A percentile compares a stretch with the other conserved stretches of the same genome.
These are phyloP conservation scores for Volvox africanus DNA, from an alignment of 139 green algal species.

Conservation along the genomic window DNA sequence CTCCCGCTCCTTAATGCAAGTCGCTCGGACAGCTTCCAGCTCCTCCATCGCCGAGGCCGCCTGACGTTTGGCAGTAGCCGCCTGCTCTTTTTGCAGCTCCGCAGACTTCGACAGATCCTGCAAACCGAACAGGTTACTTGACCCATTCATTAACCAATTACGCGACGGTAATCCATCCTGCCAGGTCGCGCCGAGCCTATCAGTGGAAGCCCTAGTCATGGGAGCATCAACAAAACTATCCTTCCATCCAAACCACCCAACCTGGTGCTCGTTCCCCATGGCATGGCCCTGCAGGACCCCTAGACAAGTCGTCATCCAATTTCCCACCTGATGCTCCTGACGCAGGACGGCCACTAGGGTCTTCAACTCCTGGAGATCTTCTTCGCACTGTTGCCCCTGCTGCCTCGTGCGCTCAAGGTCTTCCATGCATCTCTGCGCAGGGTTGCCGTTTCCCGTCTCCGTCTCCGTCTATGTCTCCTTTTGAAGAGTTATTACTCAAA, in stretches of 20 bases:
- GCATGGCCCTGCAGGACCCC: no score
- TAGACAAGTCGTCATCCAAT: no score
- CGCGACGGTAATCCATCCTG: no score
- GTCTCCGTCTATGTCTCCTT: background rate
- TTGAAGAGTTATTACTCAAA: no score
- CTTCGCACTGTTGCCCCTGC: background rate
- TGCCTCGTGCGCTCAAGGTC: conserved; percentile 24
- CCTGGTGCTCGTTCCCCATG: no score
- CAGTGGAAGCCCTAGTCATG: no score
- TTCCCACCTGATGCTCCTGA: background rate
- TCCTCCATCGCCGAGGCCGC: background rate
- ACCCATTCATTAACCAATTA: no score
- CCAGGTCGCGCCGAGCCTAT: no score
- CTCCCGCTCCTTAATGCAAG: conserved; percentile 23
- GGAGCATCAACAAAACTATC: no score
- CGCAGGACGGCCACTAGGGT: background rate
- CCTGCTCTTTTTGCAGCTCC: background rate
- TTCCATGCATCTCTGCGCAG: conserved; percentile 11
- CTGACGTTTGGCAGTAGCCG: background rate
- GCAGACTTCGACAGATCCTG: background rate
- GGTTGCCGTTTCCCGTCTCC: background rate
- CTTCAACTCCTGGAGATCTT: background rate
- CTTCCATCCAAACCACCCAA: no score
- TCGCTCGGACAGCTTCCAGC: conserved; percentile 29
- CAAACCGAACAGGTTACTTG: no score